Base-by-base conservation (phyloP, 2,329 filamentous ascomycete species). In the Sclerotinia sclerotiorum region DNA sequence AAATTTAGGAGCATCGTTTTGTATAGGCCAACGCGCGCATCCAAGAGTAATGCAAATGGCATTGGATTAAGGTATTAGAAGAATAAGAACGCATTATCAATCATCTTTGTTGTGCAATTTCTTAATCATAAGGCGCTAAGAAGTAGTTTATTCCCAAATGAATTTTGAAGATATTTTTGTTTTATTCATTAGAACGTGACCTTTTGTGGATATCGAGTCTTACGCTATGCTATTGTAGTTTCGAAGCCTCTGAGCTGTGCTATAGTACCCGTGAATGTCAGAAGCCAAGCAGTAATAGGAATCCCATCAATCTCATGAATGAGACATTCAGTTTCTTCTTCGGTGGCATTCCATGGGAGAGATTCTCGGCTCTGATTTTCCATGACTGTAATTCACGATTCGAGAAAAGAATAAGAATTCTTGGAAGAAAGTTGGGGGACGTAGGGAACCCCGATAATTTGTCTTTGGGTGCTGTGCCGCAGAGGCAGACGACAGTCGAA, bases 111-210 rank as follows among this genome's bases (percentile, higher is more conserved):
- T 3, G 5, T 48, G 0, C 42, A 42, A 5, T 61, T 13, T 19
- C 42, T 24, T 1, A 48, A 19, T 27, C 24, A 6, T 11, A 48
- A 19, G 11, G 35, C 57, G 17, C 42, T 24, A 10, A 42, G 57
- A 6, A 48, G 21, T n/a, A 8, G 7, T 24, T 15, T 5, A 5
- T 44, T 3, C 7, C 39, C 57, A 7, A 24, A 24, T 8, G 35
- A n/a, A 29, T 32, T 61, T 19, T 61, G 57, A 17, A 61, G 58
- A 11, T 61, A 61, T 3, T 61, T 61, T 48, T 61, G 42, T 49
- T 21, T 24, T 13, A 15, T 17, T n/a, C n/a, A 17, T 58, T 5
- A 44, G 55, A 32, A 58, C 5, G 13, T 21, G 21, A 54, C 1
- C 21, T n/a, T 35, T n/a, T 35, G 32, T 7, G 32, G 55, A n/a